Evolutionary conservation across 2,329 filamentous ascomycete genomes (phyloP), one percentile per base, ranked within the genome.

Genomic region (Ceratocystis colombiana): DNA sequence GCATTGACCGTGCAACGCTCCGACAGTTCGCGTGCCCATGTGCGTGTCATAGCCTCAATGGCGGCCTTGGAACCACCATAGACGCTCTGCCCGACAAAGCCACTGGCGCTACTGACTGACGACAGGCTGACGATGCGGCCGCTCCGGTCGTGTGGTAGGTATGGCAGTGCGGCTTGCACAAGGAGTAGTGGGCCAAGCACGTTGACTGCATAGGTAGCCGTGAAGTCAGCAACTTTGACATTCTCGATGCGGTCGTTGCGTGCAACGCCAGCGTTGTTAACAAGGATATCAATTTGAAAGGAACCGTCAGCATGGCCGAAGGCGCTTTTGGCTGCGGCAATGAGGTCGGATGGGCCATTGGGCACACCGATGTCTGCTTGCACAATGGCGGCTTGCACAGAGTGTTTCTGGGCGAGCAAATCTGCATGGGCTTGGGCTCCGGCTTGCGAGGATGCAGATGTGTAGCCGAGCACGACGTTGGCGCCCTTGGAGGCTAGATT

Each of bases 251-350:
- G 74, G 70, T 86, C 82, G 76, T 94, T 93, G 48, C 82, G 77
- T 41, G 83, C 78, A 5, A 86, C 77, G 65, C 89, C 91, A 37
- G 91, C 90, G 74, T 95, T 96, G 81, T 96, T 95, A 78, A 96
- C 79, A 64, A 96, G 78, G 68, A 96, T 89, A 76, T 95, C 89
- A 72, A 96, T 81, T 71, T 87, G 84, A 73, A 90, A 83, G 5
- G 70, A 71, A 62, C 71, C 67, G 70, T 69, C 76, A 33, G 81
- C 78, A 7, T 80, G 66, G 48, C 70, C 73, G 75, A 88, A 86
- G 72, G 84, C 78, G 69, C 83, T 79, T 70, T 83, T 80, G 4
- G 84, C 80, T 0, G 80, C 79, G 28, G 78, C 76, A 70, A 91
- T 75, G 64, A 90, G 79, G 53, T 81, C 76, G 5, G 79, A 77